Evolutionary conservation across 495 filamentous ascomycete species (phyloP).

Genomic region (Podospora conica): DNA sequence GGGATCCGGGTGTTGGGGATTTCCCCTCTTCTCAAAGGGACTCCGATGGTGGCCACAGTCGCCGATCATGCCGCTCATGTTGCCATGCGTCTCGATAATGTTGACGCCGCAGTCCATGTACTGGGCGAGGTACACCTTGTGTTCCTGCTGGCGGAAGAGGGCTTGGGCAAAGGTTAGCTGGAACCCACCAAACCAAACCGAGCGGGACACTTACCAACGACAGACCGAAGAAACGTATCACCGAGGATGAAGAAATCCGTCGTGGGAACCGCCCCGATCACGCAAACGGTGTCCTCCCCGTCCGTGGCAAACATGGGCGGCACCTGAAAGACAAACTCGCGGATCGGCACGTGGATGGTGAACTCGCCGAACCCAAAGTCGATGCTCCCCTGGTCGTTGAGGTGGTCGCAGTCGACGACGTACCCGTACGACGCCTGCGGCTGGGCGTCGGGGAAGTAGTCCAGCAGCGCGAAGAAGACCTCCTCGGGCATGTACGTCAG

Average conservation of each 20-base stretch:
- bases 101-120: conserved; percentile 19
- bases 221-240: conserved; percentile 82
- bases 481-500: conserved; percentile 67
- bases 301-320: conserved; percentile 15
- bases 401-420: conserved; percentile 46
- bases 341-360: conserved; percentile 59
- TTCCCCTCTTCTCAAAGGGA: not conserved
- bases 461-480: conserved; percentile 50
- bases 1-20: too few relatives aligned
- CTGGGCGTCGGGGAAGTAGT: conserved; percentile 49
- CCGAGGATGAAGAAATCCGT: conserved; percentile 43
- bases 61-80: conserved; percentile 6
- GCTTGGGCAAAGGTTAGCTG: conserved; percentile 6
- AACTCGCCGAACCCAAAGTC: conserved; percentile 57
- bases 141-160: conserved; percentile 21
- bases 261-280: conserved; percentile 34
- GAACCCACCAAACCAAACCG: not conserved
- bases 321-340: conserved; percentile 62
- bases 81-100: conserved; percentile 16
- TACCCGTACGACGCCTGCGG: conserved; percentile 41
- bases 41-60: conserved; percentile 12
- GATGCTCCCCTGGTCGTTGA: conserved; percentile 47
- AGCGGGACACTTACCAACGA: conserved; percentile 48
- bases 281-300: conserved; percentile 35
- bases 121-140: conserved; percentile 22